Base-by-base conservation (phyloP, 2,329 filamentous ascomycete genomes). In the Aphanoascus verrucosus region DNA sequence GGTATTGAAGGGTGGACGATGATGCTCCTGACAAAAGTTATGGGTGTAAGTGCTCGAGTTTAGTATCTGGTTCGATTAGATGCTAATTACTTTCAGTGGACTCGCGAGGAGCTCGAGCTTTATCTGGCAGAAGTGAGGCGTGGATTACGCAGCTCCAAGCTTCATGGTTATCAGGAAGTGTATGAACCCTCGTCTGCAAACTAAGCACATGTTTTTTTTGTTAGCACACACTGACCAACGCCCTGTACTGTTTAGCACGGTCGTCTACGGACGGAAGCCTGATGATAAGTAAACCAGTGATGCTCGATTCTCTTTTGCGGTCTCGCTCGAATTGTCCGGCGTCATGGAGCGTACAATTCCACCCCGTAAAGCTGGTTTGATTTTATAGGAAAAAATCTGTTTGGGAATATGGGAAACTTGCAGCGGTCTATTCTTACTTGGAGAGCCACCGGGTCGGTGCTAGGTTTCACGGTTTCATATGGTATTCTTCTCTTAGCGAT, bases 61-160 rank as follows among this genome's bases (percentile, higher is more conserved):
- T 15, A n/a, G 19, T 40, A 4, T 53, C 20, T n/a, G 58, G 12
- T 43, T 58, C 59, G 58, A 57, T 61, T 17, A 57, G 58, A 14
- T 56, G 45, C 44, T 48, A 38, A 52, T 23, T 2, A 23, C 11
- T 9, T 61, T 9, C 44, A 60, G 44, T 64, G 62, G 62, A 56
- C 60, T 2, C 63, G 61, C 42, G 60, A 60, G 34, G 59, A 59
- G 23, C 57, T 62, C 1, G 62, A 63, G 49, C 7, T 62, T 1
- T 60, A 59, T 37, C 58, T 64, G 17, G 60, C 58, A 9, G 56
- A 62, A 38, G 63, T 65, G 60, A 60, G 62, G 23, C 52, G 55
- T n/a, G 51, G 50, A 8, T 55, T 63, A 17, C 57, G 59, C 9
- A 61, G 63, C 37, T 60, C 60, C 11, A 55, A 57, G 19, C 61